These are phyloP conservation scores for Metarhizium sp. DNA, from an alignment of 2,329 filamentous ascomycete species.

Conservation along the genomic window DNA sequence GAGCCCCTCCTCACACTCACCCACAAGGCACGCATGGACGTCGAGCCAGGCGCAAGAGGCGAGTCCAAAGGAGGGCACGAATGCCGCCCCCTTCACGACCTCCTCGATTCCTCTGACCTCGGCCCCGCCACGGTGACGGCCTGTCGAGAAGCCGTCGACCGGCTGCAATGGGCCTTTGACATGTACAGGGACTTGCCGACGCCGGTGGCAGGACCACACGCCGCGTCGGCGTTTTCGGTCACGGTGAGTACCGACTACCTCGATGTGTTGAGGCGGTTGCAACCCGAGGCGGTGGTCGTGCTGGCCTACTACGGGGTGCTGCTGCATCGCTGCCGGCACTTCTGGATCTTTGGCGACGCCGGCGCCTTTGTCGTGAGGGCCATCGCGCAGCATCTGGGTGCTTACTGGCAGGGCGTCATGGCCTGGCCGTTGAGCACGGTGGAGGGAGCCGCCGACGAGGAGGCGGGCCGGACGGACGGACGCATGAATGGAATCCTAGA, in stretches of 20 bases:
- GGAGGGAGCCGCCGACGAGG: background rate
- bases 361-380: slow-evolving; percentile 22
- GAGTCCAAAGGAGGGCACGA: slow-evolving; percentile 8
- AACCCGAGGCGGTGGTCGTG: slow-evolving; percentile 34
- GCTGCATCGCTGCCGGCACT: slow-evolving; percentile 28
- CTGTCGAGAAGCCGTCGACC: slow-evolving; percentile 19
- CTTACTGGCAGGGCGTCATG: slow-evolving; percentile 23
- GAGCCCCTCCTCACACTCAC: slow-evolving; percentile 15
- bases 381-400: slow-evolving; percentile 22
- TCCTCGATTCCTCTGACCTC: slow-evolving; percentile 23
- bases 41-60: background rate
- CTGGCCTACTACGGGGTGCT: slow-evolving; percentile 40
- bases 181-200: slow-evolving; percentile 16
- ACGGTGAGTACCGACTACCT: slow-evolving; percentile 23
- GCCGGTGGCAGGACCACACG: slow-evolving; percentile 16
- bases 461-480: too few species aligned
- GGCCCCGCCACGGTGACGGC: slow-evolving; percentile 16
- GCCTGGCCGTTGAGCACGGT: slow-evolving; percentile 24
- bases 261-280: slow-evolving; percentile 23
- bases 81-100: slow-evolving; percentile 15
- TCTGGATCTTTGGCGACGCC: slow-evolving; percentile 35
- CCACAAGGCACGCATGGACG: slow-evolving; percentile 4
- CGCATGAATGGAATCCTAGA: too few species aligned
- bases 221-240: slow-evolving; percentile 23
- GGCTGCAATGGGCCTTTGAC: slow-evolving; percentile 26